Conservation (phyloP, 371 early-diverging fungal species). For the Mortierella sp. region DNA sequence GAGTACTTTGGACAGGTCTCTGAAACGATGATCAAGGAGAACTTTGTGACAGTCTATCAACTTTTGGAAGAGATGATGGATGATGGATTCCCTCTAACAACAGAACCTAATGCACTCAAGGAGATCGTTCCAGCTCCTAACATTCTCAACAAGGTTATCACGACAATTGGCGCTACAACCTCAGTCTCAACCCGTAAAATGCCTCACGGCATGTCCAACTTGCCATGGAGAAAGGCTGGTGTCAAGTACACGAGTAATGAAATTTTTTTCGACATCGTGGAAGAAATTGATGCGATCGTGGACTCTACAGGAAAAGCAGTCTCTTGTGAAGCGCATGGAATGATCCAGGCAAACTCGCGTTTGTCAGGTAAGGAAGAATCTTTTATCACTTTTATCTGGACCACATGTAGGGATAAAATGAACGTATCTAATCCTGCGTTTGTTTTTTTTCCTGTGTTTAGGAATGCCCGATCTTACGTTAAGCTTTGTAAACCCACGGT, state of each 20-base stretch:
- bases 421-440: not conserved
- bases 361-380: conserved; percentile 72
- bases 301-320: conserved; percentile 81
- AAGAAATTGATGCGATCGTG: conserved; percentile 88
- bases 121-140: conserved; percentile 92
- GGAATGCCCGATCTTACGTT: conserved; percentile 92
- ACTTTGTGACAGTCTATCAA: conserved; percentile 94
- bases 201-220: conserved; percentile 70
- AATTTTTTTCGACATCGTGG: conserved; percentile 92
- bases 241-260: conserved; percentile 93
- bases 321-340: conserved; percentile 85
- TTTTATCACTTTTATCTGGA: not conserved
- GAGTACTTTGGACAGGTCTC: conserved; percentile 88
- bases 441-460: conserved; percentile 8
- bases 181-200: conserved; percentile 48
- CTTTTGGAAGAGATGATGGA: conserved; percentile 95
- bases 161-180: conserved; percentile 79
- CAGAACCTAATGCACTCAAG: conserved; percentile 87
- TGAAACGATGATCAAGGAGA: conserved; percentile 88
- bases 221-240: conserved; percentile 92
- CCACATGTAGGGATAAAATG: not conserved
- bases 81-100: conserved; percentile 89
- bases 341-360: conserved; percentile 78
- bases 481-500: conserved; percentile 75
- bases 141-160: conserved; percentile 86